phyloP scores from a whole-genome alignment of 1,284 basidiomycete genomes.

The Naganishia sp. region DNA sequence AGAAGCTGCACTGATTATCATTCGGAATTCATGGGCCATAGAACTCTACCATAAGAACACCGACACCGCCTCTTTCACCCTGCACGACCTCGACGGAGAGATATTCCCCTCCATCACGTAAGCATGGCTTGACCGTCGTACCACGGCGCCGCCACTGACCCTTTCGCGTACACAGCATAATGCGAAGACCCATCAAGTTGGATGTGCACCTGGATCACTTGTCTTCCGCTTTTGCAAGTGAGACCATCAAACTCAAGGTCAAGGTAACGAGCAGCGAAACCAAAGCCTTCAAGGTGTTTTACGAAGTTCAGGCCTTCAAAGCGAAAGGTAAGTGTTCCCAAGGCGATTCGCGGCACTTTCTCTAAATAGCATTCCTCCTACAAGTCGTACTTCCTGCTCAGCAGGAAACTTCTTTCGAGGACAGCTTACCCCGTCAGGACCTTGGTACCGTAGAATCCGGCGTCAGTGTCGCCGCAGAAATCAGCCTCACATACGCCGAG shows the following conservation, averaged over 20 bases:
- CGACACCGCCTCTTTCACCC: constrained; percentile 36
- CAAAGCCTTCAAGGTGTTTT: constrained; percentile 56
- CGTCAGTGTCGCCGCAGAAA: constrained; percentile 7
- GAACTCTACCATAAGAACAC: constrained; percentile 37
- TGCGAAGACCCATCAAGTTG: constrained; percentile 64
- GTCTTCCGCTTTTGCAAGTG: constrained; percentile 71
- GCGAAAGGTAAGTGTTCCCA: constrained; percentile 67
- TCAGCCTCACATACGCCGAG: constrained; percentile 28
- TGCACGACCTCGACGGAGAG: constrained; percentile 29
- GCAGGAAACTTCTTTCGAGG: not conserved
- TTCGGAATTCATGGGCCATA: constrained; percentile 43
- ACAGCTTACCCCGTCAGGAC: constrained; percentile 1
- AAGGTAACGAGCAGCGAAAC: constrained; percentile 69
- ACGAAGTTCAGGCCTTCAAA: constrained; percentile 60
- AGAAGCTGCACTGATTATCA: constrained; percentile 38
- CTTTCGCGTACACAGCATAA: constrained; percentile 58
- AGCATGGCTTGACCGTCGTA: no score
- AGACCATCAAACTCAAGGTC: constrained; percentile 70
- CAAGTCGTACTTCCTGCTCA: constrained; percentile 1
- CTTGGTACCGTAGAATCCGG: not conserved
- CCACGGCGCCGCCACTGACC: not conserved
- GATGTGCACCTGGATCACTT: constrained; percentile 62
- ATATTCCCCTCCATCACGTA: constrained; percentile 8
- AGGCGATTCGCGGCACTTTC: constrained; percentile 57
- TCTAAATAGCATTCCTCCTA: not conserved